phyloP scores from a whole-genome alignment of 768 basidiomycete genomes.

The Termitomyces titanicus region DNA sequence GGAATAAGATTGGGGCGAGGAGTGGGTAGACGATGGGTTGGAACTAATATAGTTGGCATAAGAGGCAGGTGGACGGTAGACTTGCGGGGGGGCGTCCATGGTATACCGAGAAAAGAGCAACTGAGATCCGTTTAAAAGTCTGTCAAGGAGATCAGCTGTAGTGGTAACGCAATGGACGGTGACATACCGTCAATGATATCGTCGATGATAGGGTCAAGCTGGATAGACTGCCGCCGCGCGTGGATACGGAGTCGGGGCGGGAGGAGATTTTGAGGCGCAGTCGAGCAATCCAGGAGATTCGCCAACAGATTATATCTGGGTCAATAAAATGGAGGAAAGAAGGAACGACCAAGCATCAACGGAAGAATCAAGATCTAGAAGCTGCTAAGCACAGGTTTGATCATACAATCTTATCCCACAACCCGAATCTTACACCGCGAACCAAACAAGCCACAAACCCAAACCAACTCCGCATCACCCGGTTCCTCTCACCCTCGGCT shows the following conservation, averaged over 20 bases:
- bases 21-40: constrained; percentile 31
- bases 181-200: background rate
- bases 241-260: background rate
- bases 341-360: constrained; percentile 9
- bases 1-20: constrained; percentile 17
- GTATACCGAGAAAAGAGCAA: background rate
- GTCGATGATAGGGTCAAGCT: background rate
- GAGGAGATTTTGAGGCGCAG: background rate
- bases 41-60: constrained; percentile 26
- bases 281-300: background rate
- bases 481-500: constrained; percentile 7
- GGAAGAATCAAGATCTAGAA: constrained; percentile 3
- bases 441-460: constrained; percentile 13
- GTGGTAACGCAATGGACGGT: background rate
- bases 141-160: background rate
- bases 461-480: constrained; percentile 12
- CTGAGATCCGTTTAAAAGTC: background rate
- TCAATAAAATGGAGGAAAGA: constrained; percentile 7
- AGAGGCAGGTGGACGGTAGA: constrained; percentile 13
- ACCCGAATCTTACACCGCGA: background rate
- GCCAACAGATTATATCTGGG: constrained; percentile 5
- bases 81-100: constrained; percentile 17
- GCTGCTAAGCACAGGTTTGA: constrained; percentile 17
- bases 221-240: too few relatives aligned
- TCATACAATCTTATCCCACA: constrained; percentile 16